Conservation (phyloP, 2,329 filamentous ascomycete species). For the Geosmithia flava region DNA sequence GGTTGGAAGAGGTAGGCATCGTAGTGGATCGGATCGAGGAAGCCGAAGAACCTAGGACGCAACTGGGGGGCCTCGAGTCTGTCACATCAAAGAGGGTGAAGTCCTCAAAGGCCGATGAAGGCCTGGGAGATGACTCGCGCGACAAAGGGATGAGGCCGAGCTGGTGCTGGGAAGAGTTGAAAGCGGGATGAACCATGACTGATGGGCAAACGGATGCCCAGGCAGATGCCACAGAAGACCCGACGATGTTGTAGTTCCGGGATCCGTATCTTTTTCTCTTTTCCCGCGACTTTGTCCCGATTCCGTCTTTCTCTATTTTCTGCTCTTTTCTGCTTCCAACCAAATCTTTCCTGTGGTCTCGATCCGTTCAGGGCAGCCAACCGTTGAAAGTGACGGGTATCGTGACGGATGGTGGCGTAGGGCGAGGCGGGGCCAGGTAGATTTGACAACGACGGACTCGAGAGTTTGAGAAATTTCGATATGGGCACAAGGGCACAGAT, state of each 20-base stretch:
- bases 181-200: not conserved
- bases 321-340: not conserved
- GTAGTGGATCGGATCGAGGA: constrained; percentile 18
- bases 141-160: constrained; percentile 5
- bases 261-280: not conserved
- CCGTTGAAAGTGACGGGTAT: not conserved
- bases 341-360: not conserved
- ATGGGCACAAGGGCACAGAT: not conserved
- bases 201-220: not conserved
- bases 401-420: not conserved
- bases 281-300: not conserved
- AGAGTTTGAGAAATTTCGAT: not conserved
- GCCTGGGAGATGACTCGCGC: constrained; percentile 28
- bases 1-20: constrained; percentile 12
- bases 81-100: constrained; percentile 26
- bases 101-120: constrained; percentile 31
- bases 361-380: not conserved
- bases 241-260: not conserved
- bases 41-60: constrained; percentile 30
- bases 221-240: not conserved
- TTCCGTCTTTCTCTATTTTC: not conserved
- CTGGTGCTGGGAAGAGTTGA: constrained; percentile 4
- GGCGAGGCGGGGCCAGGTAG: not conserved
- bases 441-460: not conserved
- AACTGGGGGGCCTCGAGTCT: constrained; percentile 35